Evolutionary conservation across 2,329 filamentous ascomycete species (phyloP), one percentile per base, ranked within the genome.

Genomic region (Pseudopyricularia javanii): DNA sequence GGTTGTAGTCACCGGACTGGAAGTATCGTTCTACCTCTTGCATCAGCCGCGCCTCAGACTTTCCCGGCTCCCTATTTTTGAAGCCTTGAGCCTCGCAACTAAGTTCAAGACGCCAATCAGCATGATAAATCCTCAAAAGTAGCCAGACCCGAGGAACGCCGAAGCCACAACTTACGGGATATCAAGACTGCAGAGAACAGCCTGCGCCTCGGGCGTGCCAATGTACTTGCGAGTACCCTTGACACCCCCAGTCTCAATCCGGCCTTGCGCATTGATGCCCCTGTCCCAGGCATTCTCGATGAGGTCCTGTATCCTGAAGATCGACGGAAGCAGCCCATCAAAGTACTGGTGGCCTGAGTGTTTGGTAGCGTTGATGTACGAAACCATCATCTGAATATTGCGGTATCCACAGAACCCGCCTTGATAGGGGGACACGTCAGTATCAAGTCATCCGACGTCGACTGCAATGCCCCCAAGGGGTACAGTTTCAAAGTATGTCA

Each of bases 331-430:
- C 1, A 91, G 70, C 1, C 69, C 70, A 1, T 72, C 66, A 55
- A 95, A 87, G 49, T 72, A 68, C 40, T 83, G 72, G 55, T 76
- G 67, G 0, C 86, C 87, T 12, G 72, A 67, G 12, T 72, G 73
- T 37, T 71, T 65, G 1, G 79, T 70, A 8, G 76, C 78, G 54
- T 83, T 79, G 20, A 96, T 80, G 64, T 88, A 91, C 0, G 90
- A 91, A 14, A 85, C 72, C 59, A 96, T 68, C 83, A 94, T 94
- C 65, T 97, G 93, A 32, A 95, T 94, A 62, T 95, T 97, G 40
- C 91, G 80, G 64, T 96, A 97, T 3, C 91, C 91, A 64, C 91
- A 97, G 64, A 97, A 97, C 6, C 89, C 87, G 22, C 90, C 90
- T 80, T 22, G 3, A 17, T 15, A 24, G 9, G 11, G 2, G 9